These are phyloP conservation scores for Podospora pseudopauciseta DNA, from an alignment of 495 filamentous ascomycete species.

Conservation along the genomic window DNA sequence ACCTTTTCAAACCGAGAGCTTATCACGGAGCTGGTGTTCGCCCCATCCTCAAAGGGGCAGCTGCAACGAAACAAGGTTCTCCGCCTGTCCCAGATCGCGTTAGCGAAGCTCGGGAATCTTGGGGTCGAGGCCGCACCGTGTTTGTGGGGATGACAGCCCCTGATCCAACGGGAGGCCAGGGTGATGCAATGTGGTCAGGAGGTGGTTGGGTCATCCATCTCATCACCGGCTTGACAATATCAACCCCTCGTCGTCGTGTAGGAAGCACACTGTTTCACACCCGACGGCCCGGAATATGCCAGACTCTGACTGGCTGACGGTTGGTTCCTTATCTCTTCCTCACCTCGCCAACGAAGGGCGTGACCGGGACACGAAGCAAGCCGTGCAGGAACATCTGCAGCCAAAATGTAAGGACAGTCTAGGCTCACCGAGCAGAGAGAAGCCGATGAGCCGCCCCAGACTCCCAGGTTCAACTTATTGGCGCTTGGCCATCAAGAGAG, in stretches of 20 bases:
- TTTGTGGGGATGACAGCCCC: constrained; percentile 7
- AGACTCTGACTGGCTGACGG: neutral
- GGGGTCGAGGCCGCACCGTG: neutral
- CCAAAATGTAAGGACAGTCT: neutral
- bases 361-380: neutral
- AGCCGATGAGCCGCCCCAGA: constrained; percentile 8
- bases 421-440: neutral
- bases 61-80: neutral
- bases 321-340: neutral
- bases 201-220: neutral
- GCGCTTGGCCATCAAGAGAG: constrained; percentile 8
- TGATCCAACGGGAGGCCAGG: neutral
- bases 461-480: constrained; percentile 6
- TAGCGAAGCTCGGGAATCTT: constrained; percentile 13
- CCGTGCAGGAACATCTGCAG: neutral
- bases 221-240: neutral
- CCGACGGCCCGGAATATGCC: neutral
- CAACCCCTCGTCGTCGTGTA: neutral
- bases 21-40: neutral
- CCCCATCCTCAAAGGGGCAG: neutral
- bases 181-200: neutral
- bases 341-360: neutral
- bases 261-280: neutral
- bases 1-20: neutral
- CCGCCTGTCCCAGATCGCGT: constrained; percentile 7